Conservation (phyloP, 1,139 yeast species). For the Hemisphaericaspora subhashii region DNA sequence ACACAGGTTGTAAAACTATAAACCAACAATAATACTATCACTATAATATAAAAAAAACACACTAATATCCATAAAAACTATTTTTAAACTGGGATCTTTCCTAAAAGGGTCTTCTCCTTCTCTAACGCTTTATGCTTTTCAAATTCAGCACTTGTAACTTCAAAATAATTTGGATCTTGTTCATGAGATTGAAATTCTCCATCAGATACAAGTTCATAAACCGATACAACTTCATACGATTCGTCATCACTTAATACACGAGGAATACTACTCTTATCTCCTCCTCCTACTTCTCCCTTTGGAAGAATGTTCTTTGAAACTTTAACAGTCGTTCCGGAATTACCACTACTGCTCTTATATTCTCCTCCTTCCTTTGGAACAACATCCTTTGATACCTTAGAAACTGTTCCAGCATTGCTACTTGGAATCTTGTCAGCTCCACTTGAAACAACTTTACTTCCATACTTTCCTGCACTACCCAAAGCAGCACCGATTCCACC, state of each 20-base stretch:
- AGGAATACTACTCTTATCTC: neutral
- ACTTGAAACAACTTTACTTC: constrained; percentile 3
- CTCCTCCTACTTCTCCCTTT: neutral
- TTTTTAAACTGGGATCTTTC: constrained; percentile 6
- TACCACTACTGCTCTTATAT: too few species aligned
- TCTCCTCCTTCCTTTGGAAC: constrained; percentile 18
- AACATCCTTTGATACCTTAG: too few species aligned
- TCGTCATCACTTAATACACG: constrained; percentile 13
- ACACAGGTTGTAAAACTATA: neutral
- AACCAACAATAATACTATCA: constrained; percentile 3
- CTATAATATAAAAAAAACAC: neutral
- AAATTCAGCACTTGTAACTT: constrained; percentile 41
- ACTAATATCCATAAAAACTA: neutral
- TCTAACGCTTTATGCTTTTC: constrained; percentile 22
- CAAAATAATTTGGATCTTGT: constrained; percentile 51
- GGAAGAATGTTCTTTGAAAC: too few species aligned
- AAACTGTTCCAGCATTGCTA: too few species aligned
- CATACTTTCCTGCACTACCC: too few species aligned
- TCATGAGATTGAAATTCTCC: constrained; percentile 45
- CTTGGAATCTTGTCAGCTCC: constrained; percentile 11
- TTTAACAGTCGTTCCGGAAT: too few species aligned
- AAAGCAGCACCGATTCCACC: constrained; percentile 8
- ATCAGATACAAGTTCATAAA: constrained; percentile 54
- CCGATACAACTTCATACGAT: constrained; percentile 38
- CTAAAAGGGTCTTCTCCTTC: constrained; percentile 8